These are phyloP conservation scores for Claviceps monticola DNA, from an alignment of 2,329 filamentous ascomycete genomes.

Conservation along the genomic window DNA sequence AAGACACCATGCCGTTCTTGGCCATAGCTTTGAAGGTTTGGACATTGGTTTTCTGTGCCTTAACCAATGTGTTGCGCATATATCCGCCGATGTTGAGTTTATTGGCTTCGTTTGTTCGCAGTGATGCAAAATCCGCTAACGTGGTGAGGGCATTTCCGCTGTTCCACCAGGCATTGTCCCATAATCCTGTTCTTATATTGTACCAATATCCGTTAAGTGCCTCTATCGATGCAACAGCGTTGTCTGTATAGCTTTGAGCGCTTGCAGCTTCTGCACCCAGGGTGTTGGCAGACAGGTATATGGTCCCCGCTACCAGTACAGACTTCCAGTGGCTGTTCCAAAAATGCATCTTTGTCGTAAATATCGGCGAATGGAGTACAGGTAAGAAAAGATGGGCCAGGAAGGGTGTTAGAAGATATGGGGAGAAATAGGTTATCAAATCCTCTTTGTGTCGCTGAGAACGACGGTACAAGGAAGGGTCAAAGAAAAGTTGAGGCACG, in stretches of 20 bases:
- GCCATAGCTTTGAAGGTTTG: conserved; percentile 24
- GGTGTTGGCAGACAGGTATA: neutral
- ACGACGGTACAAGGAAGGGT: neutral
- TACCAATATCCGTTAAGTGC: conserved; percentile 46
- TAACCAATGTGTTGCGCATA: conserved; percentile 30
- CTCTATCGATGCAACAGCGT: conserved; percentile 20
- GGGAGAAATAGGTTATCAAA: neutral
- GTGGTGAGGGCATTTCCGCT: conserved; percentile 52
- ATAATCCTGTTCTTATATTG: conserved; percentile 44
- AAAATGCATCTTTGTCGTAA: neutral
- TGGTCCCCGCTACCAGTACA: conserved; percentile 4
- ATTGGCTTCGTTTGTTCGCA: conserved; percentile 21
- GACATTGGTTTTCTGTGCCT: conserved; percentile 28
- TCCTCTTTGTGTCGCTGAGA: neutral
- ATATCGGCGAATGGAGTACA: neutral
- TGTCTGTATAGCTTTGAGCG: conserved; percentile 17
- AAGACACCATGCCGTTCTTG: conserved; percentile 21
- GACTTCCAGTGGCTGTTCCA: neutral
- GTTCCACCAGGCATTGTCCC: conserved; percentile 61
- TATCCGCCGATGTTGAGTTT: conserved; percentile 24
- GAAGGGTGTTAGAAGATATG: neutral
- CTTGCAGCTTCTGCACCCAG: conserved; percentile 6
- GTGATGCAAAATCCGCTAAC: conserved; percentile 38
- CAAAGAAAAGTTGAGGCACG: neutral
- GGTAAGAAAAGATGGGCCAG: neutral